Conservation (phyloP, 768 basidiomycete genomes). For the Amanita inopinata region DNA sequence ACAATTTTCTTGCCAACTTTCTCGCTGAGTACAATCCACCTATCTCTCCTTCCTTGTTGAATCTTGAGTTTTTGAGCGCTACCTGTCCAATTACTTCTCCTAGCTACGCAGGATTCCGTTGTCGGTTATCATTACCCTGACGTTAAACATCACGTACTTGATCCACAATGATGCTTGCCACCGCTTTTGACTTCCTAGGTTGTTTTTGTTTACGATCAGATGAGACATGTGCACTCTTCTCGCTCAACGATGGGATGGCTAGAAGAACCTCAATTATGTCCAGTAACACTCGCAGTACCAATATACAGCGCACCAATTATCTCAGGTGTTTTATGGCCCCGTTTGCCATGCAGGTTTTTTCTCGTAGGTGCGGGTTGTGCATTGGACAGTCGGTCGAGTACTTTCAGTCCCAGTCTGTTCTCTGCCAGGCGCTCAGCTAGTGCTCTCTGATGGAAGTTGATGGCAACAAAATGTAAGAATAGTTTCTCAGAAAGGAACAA, state of each 20-base stretch:
- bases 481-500: slow-evolving; percentile 39
- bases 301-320: slow-evolving; percentile 10
- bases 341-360: slow-evolving; percentile 31
- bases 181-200: slow-evolving; percentile 36
- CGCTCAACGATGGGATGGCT: slow-evolving; percentile 5
- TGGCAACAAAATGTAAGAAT: slow-evolving; percentile 67
- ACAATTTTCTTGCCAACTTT: slow-evolving; percentile 58
- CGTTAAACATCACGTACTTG: slow-evolving; percentile 29
- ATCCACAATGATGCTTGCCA: slow-evolving; percentile 63
- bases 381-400: slow-evolving; percentile 63
- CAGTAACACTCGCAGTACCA: too few species aligned
- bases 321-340: slow-evolving; percentile 35
- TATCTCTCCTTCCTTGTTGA: slow-evolving; percentile 45
- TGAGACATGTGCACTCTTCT: slow-evolving; percentile 11
- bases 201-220: slow-evolving; percentile 17
- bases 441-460: slow-evolving; percentile 71
- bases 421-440: slow-evolving; percentile 65
- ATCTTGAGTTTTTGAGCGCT: slow-evolving; percentile 55
- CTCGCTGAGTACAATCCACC: slow-evolving; percentile 54
- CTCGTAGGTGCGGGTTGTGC: slow-evolving; percentile 37
- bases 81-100: slow-evolving; percentile 63
- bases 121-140: background rate
- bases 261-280: too few species aligned
- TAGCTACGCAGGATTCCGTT: slow-evolving; percentile 21
- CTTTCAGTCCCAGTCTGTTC: slow-evolving; percentile 60